phyloP scores from a whole-genome alignment of 1,284 basidiomycete genomes.

The Moniliella sp. region DNA sequence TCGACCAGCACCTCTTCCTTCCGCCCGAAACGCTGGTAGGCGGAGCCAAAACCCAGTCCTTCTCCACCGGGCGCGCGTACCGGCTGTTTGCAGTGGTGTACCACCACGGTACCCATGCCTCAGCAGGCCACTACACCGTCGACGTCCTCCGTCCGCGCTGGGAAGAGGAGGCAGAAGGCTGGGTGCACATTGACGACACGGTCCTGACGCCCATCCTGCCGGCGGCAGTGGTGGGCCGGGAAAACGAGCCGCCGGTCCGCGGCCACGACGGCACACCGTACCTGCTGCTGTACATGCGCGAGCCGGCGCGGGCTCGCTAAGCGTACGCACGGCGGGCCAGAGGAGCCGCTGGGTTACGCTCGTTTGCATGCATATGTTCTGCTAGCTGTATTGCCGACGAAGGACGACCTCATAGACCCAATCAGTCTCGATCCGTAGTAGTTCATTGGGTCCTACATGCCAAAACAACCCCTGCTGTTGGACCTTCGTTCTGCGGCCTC shows the following conservation, averaged over 20 bases:
- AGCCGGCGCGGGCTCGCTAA: too few species aligned
- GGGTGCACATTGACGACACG: constrained; percentile 86
- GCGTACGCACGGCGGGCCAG: too few species aligned
- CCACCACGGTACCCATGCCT: constrained; percentile 73
- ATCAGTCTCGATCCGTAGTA: too few species aligned
- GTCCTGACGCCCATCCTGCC: constrained; percentile 40
- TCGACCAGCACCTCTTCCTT: constrained; percentile 51
- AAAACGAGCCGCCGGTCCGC: not conserved
- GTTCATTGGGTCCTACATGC: too few species aligned
- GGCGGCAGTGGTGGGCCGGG: not conserved
- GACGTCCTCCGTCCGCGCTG: constrained; percentile 67
- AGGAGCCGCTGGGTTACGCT: too few species aligned
- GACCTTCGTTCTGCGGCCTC: too few species aligned
- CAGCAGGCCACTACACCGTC: constrained; percentile 85
- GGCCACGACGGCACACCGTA: constrained; percentile 44
- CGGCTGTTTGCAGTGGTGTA: constrained; percentile 50
- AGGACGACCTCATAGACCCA: too few species aligned
- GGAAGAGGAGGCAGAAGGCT: constrained; percentile 49
- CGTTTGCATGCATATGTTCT: too few species aligned
- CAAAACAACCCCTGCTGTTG: too few species aligned
- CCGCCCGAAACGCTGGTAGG: constrained; percentile 12
- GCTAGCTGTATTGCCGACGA: too few species aligned
- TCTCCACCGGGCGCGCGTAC: constrained; percentile 8
- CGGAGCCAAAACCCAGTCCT: constrained; percentile 34
- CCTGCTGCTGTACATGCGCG: constrained; percentile 55